These are phyloP conservation scores for Nothopassalora personata DNA, from an alignment of 2,329 filamentous ascomycete genomes.

Conservation along the genomic window DNA sequence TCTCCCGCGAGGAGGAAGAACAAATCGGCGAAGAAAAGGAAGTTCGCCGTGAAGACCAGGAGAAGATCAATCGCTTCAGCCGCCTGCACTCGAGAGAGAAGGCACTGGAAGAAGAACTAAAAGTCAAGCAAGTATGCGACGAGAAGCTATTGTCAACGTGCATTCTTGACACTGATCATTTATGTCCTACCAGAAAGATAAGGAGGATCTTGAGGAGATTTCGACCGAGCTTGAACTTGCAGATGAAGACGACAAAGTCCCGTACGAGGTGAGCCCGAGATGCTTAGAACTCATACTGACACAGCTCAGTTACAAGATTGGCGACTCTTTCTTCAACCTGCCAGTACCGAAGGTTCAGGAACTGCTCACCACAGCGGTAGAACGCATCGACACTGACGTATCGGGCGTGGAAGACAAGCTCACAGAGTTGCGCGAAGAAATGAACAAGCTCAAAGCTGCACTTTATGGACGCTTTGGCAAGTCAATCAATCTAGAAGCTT, in stretches of 20 bases:
- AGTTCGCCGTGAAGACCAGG: conserved; percentile 93
- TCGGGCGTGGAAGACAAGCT: conserved; percentile 71
- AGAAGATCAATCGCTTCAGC: conserved; percentile 98
- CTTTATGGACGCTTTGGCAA: conserved; percentile 92
- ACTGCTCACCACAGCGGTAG: conserved; percentile 66
- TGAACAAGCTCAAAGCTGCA: conserved; percentile 83
- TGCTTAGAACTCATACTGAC: conserved; percentile 8
- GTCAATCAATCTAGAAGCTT: conserved; percentile 91
- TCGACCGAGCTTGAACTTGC: conserved; percentile 86
- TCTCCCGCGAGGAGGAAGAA: conserved; percentile 88
- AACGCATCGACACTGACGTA: conserved; percentile 72
- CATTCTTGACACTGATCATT: neutral
- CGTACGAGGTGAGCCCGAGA: conserved; percentile 53
- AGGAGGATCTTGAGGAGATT: conserved; percentile 94
- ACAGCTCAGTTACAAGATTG: conserved; percentile 77
- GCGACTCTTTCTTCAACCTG: conserved; percentile 88
- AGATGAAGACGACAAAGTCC: conserved; percentile 89
- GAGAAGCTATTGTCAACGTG: neutral
- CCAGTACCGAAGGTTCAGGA: conserved; percentile 80
- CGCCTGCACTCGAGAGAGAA: conserved; percentile 83
- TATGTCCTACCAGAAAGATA: conserved; percentile 71
- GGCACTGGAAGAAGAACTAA: conserved; percentile 71
- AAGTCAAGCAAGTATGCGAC: conserved; percentile 64
- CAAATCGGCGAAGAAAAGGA: conserved; percentile 75
- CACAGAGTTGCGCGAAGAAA: conserved; percentile 70